These are phyloP conservation scores for Thinopyrum elongatum DNA, from an alignment of 176 grass and related monocot genomes.

Conservation along the genomic window DNA sequence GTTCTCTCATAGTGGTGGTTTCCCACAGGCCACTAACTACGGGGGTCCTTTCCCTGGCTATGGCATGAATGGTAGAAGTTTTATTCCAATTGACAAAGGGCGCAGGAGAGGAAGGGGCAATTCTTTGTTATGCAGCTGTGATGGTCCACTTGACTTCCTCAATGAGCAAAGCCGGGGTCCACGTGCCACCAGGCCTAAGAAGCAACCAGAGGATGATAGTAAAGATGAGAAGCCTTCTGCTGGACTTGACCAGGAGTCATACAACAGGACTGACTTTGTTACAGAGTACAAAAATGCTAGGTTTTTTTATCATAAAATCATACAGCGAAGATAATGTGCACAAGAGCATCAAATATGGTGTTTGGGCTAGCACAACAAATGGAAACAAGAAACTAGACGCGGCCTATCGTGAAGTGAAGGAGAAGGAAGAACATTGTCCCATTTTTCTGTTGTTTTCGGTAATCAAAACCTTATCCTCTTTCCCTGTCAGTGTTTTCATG, in stretches of 20 bases:
- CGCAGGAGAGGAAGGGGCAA: slow-evolving; percentile 68
- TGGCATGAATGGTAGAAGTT: slow-evolving; percentile 51
- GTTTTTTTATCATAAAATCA: slow-evolving; percentile 98
- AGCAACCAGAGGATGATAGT: slow-evolving; percentile 43
- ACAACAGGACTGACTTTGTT: slow-evolving; percentile 68
- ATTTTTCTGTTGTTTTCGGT: slow-evolving; percentile 98
- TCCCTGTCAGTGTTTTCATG: slow-evolving; percentile 7
- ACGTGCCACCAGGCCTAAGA: slow-evolving; percentile 73
- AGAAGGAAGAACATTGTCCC: slow-evolving; percentile 54
- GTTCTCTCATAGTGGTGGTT: slow-evolving; percentile 53
- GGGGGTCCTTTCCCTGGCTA: slow-evolving; percentile 51
- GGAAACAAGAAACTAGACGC: slow-evolving; percentile 91
- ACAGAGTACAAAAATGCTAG: slow-evolving; percentile 76
- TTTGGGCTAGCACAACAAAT: slow-evolving; percentile 97
- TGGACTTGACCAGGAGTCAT: slow-evolving; percentile 46
- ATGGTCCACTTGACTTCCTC: slow-evolving; percentile 79
- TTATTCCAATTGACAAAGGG: slow-evolving; percentile 55
- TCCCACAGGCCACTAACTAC: slow-evolving; percentile 50
- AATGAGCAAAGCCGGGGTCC: slow-evolving; percentile 92
- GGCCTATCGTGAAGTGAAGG: slow-evolving; percentile 64
- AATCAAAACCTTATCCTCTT: slow-evolving; percentile 23
- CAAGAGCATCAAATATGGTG: slow-evolving; percentile 95
- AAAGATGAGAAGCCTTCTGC: slow-evolving; percentile 51
- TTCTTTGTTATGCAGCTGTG: slow-evolving; percentile 62
- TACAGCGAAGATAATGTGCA: slow-evolving; percentile 99